Evolutionary conservation across 2,329 filamentous ascomycete genomes (phyloP), one percentile per base, ranked within the genome.

Genomic region (Didymella segeticola): DNA sequence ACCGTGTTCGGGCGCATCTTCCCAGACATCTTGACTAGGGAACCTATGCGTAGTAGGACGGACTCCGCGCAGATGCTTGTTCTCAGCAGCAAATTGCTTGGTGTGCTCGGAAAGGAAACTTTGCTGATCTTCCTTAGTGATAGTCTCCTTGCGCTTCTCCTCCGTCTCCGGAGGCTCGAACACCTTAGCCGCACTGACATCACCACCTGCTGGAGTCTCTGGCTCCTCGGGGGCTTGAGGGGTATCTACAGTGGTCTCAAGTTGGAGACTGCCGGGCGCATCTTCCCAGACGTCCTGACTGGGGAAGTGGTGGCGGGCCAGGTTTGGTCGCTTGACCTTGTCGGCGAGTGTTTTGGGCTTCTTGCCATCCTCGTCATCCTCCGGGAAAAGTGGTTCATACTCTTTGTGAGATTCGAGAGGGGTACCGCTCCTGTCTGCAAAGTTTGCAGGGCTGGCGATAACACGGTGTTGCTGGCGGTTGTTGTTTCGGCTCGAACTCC

Each of bases 261-360:
- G 86, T 67, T 95, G 87, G 46, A 91, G 81, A 75, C 92, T 96
- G 69, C 87, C 89, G 4, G 96, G 95, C 0, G 91, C 89, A 73
- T 99, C 96, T 78, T 99, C 95, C 95, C 95, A 99, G 33, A 98
- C 86, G 72, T 99, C 95, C 72, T 93, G 89, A 74, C 93, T 97
- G 1, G 95, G 95, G 75, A 99, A 99, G 57, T 89, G 88, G 59
- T 81, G 79, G 43, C 78, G 72, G 45, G 77, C 77, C 53, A 80
- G 71, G 46, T 77, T 78, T 23, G 79, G 78, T 36, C 79, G 76
- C 72, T 85, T 86, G 62, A 86, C 78, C 59, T 82, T 82, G 53
- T 86, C 81, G 26, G 78, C 77, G 26, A 80, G 76, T n/a, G 80
- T 80, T 43, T 81, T 69, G 8, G 78, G 79, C 51, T 82, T 75